Evolutionary conservation across 208 protist species (phyloP), one percentile per base, ranked within the genome.

Genomic region (Trypanosoma cruzi): DNA sequence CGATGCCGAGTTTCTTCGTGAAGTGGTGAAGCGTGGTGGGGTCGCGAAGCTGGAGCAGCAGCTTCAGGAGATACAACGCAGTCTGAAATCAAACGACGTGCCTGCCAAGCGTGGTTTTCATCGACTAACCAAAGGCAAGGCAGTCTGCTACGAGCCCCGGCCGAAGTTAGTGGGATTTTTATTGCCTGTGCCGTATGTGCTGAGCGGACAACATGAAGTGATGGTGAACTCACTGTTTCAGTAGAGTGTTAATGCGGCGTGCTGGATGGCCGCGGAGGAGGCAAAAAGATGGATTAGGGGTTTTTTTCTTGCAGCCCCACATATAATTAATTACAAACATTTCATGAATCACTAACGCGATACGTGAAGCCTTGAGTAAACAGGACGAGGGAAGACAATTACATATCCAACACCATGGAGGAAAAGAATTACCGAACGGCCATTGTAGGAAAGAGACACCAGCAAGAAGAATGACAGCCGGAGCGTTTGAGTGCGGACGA

Each of bases 161-260:
- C 88, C 86, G 31, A 93, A 93, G 81, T 58, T 96, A 10, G 88
- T 96, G 20, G 88, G 88, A 22, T 96, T 96, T 55, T 75, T 90
- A 36, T 66, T 93, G 56, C 74, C 88, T 0, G 75, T 90, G 58
- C 63, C 81, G 1, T 81, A 85, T 40, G 81, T 89, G 29, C 55
- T 80, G 46, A 80, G 71, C n/a, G 77, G 78, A 28, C 90, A 84
- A 46, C 85, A 82, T 60, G 86, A 91, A 36, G 86, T 91, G 14
- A 62, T 96, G 14, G 62, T 93, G 40, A 76, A 82, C 26, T 90
- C 78, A 22, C 75, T 96, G 11, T 96, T 96, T 76, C 90, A 95
- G 63, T 92, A 79, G 81, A 40, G 20, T 18, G 26, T 3, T 22
- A n/a, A 11, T 68, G 14, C 59, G 31, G 13, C 18, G n/a, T 16